Conservation (phyloP, 129 eudicot genomes). For the Chrysanthemum makinoi region DNA sequence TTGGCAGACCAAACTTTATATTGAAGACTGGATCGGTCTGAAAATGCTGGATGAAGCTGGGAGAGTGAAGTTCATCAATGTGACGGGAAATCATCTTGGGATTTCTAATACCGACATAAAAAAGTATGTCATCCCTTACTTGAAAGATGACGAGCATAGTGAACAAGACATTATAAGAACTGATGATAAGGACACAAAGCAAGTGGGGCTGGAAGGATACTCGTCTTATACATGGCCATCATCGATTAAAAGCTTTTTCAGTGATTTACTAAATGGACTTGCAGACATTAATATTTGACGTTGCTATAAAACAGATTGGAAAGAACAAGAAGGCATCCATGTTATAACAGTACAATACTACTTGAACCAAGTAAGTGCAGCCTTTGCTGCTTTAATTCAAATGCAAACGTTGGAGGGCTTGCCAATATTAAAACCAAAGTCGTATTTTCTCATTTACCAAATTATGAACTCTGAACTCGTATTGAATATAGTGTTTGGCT, state of each 20-base stretch:
- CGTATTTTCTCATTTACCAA: too few species aligned
- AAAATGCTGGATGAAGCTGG: conserved; percentile 74
- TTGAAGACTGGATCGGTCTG: conserved; percentile 89
- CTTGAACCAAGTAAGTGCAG: too few species aligned
- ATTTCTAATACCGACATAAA: conserved; percentile 55
- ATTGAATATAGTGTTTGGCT: too few species aligned
- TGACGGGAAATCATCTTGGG: conserved; percentile 78
- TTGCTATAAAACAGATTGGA: too few species aligned
- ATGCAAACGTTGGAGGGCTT: too few species aligned
- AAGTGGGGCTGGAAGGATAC: conserved; percentile 20
- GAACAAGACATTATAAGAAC: neutral
- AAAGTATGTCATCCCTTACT: conserved; percentile 63
- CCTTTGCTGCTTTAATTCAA: too few species aligned
- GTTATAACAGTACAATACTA: too few species aligned
- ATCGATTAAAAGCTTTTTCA: conserved; percentile 34
- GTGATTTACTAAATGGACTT: conserved; percentile 34
- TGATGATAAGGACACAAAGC: neutral
- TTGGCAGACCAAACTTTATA: conserved; percentile 58
- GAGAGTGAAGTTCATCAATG: conserved; percentile 58
- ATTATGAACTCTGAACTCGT: too few species aligned
- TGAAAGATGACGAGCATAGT: too few species aligned
- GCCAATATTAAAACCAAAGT: too few species aligned
- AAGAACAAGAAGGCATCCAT: too few species aligned
- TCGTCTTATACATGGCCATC: conserved; percentile 43
- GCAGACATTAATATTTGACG: conserved; percentile 11